Evolutionary conservation across 352 stramenopile species (phyloP), one percentile per base, ranked within the genome.

Genomic region (Aphanomyces invadans): DNA sequence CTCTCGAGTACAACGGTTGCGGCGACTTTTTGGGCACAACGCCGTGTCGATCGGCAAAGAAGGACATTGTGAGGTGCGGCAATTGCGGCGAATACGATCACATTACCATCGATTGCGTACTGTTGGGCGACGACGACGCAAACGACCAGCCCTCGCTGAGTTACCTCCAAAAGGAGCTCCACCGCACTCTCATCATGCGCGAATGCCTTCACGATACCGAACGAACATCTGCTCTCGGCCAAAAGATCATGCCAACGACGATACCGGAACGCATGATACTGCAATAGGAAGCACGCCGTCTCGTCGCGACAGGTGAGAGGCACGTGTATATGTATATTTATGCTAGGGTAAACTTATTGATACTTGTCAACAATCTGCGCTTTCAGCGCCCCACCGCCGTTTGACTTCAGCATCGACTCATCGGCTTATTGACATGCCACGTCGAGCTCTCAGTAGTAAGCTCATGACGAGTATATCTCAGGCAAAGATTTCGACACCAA

Each of bases 51-150:
- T 42, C 36, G 11, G 36, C 49, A 26, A 57, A 57, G 49, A 57
- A 57, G 15, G 26, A 51, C 29, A 21, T 53, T 4, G 33, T 49
- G 19, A 39, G 60, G 21, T 67, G 60, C 36, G 60, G 60, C 60
- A 67, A 67, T 28, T 67, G 60, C 21, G 60, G 60, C 17, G 60
- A 67, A 17, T 67, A 57, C 26, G 60, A 67, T n/a, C 60, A 67
- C 48, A 67, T 67, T 57, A 67, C 60, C n/a, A 32, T 67, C 36
- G 60, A 67, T 28, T 67, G 60, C 26, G 48, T 51, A 25, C 36
- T 67, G 2, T 28, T 67, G 7, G 38, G 26, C 28, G 28, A 57
- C 28, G 32, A 49, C 21, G 19, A 23, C 19, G 46, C 55, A 3
- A 26, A 44, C 1, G 33, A 48, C 19, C 12, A 28, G 17, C 60